Conservation (phyloP, 2,329 filamentous ascomycete genomes). For the Rhexocercosporidium sp. region DNA sequence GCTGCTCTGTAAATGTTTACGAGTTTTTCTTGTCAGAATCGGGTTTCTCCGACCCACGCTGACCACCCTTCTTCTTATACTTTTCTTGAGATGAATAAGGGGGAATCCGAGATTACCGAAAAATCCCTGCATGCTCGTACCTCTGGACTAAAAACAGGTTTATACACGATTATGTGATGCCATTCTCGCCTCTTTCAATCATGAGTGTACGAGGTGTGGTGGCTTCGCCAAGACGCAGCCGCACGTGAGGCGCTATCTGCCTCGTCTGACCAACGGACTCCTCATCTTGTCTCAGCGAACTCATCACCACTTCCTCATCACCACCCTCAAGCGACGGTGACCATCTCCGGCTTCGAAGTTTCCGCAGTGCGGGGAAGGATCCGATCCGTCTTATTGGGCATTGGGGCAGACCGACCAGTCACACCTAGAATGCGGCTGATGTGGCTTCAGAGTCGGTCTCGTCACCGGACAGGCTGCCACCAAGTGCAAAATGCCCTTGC, state of each 20-base stretch:
- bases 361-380: conserved; percentile 18
- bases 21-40: background rate
- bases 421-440: conserved; percentile 32
- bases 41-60: background rate
- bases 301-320: conserved; percentile 6
- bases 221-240: conserved; percentile 1
- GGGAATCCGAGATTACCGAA: conserved; percentile 6
- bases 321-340: conserved; percentile 19
- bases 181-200: background rate
- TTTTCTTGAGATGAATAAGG: background rate
- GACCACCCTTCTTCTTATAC: background rate
- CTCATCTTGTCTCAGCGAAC: background rate
- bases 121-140: background rate
- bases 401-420: conserved; percentile 19
- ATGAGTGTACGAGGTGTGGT: conserved; percentile 4
- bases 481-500: conserved; percentile 4
- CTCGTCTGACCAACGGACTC: background rate
- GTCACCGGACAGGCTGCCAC: conserved; percentile 34
- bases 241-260: background rate
- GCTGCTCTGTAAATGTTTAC: background rate
- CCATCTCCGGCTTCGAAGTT: conserved; percentile 15
- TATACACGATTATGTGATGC: background rate
- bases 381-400: conserved; percentile 17
- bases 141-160: background rate
- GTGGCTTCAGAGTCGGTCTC: conserved; percentile 21